A percentile compares a stretch with the other conserved stretches of the same genome.
Evolutionary conservation across 805 yeast species (phyloP).

Genomic region (Kluyveromyces starmeri): DNA sequence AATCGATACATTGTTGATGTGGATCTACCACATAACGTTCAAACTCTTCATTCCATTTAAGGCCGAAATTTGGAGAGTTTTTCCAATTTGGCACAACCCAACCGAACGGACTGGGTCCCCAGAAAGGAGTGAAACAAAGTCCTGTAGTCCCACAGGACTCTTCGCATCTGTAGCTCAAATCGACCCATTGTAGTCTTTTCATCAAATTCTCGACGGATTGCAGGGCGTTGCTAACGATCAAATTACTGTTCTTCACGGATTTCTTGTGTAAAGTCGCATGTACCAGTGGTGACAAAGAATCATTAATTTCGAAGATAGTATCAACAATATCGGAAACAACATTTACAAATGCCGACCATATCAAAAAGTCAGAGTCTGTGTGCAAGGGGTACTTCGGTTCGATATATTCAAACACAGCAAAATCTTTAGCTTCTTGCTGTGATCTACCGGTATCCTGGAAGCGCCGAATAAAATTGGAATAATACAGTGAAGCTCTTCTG

Average conservation of each 20-base stretch:
- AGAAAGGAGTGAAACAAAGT: conserved; percentile 48
- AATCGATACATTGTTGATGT: neutral
- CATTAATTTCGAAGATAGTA: conserved; percentile 31
- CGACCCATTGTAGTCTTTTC: conserved; percentile 32
- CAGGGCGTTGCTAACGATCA: conserved; percentile 1
- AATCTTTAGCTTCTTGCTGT: conserved; percentile 13
- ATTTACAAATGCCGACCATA: conserved; percentile 37
- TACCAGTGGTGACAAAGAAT: conserved; percentile 22
- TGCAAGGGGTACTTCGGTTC: conserved; percentile 34
- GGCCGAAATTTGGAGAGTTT: neutral
- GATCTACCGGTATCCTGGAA: conserved; percentile 22
- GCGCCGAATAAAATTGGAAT: conserved; percentile 39
- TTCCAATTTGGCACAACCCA: conserved; percentile 25
- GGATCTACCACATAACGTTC: neutral
- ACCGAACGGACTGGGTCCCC: conserved; percentile 51
- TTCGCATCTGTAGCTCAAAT: conserved; percentile 35
- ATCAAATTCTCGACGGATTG: conserved; percentile 17
- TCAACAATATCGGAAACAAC: conserved; percentile 35
- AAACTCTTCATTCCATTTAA: neutral
- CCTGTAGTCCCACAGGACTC: conserved; percentile 37
- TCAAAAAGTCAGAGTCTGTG: conserved; percentile 36
- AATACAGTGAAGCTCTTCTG: conserved; percentile 32
- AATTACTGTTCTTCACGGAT: conserved; percentile 15
- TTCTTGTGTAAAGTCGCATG: conserved; percentile 11
- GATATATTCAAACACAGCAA: conserved; percentile 40